Evolutionary conservation across 2,329 filamentous ascomycete species (phyloP).

Genomic region (Gnomoniopsis smithogilvyi): DNA sequence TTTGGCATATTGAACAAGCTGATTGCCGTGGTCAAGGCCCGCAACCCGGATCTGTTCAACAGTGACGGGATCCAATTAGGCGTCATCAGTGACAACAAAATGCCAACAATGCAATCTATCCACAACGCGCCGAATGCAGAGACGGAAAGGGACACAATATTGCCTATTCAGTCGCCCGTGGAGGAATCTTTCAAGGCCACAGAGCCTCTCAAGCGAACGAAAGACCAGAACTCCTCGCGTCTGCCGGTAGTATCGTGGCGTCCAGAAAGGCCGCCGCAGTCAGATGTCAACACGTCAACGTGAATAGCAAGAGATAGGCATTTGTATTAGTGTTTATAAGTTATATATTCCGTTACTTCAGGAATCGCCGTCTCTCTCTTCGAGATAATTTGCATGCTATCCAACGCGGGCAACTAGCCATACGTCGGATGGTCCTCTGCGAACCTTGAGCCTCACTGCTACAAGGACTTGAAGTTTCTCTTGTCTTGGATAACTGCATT

Average conservation of each 20-base stretch:
- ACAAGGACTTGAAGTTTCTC: no score
- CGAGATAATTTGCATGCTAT: no score
- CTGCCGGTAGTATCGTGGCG: neutral
- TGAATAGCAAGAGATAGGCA: no score
- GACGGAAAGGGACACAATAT: neutral
- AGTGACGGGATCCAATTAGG: slow-evolving; percentile 2
- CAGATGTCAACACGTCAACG: slow-evolving; percentile 11
- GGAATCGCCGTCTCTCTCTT: no score
- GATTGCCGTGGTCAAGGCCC: slow-evolving; percentile 16
- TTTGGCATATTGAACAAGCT: slow-evolving; percentile 22
- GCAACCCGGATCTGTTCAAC: slow-evolving; percentile 4
- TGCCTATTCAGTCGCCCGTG: neutral
- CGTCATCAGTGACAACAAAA: neutral
- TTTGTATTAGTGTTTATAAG: no score
- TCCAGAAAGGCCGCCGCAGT: neutral
- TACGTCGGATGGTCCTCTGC: no score
- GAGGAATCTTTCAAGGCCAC: neutral
- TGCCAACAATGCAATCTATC: neutral
- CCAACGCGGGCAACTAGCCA: no score
- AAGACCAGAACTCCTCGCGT: neutral
- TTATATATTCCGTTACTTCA: no score
- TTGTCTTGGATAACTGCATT: no score
- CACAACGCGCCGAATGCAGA: neutral
- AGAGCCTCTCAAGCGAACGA: neutral
- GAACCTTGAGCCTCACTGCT: no score